These are phyloP conservation scores for Claviceps arundinis DNA, from an alignment of 2,329 filamentous ascomycete species.

Conservation along the genomic window DNA sequence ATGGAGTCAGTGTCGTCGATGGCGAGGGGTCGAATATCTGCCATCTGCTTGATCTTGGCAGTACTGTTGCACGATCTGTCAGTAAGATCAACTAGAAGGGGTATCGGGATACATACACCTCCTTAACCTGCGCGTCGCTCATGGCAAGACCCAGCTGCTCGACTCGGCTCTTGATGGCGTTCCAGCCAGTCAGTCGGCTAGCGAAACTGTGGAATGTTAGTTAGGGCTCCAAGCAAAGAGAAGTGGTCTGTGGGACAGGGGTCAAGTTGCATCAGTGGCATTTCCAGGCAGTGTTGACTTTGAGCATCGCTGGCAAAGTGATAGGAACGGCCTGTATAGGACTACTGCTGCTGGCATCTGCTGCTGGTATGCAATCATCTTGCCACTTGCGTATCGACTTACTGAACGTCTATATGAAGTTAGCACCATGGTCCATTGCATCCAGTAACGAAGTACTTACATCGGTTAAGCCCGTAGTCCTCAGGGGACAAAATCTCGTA, in stretches of 20 bases:
- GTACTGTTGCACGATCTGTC: conserved; percentile 19
- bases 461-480: conserved; percentile 28
- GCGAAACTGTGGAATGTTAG: background rate
- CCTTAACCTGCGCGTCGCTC: conserved; percentile 19
- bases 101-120: conserved; percentile 14
- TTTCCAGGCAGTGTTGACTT: background rate
- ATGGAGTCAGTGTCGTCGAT: conserved; percentile 85
- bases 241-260: no score
- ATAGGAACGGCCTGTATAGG: background rate
- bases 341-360: background rate
- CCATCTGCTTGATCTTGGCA: conserved; percentile 80
- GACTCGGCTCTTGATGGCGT: conserved; percentile 83
- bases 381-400: background rate
- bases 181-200: conserved; percentile 64
- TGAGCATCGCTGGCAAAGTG: background rate
- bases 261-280: background rate
- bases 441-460: background rate
- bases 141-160: conserved; percentile 62
- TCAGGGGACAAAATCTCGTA: conserved; percentile 85
- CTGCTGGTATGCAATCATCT: background rate
- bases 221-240: background rate
- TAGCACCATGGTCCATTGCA: background rate
- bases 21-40: conserved; percentile 71
- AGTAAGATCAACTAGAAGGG: background rate
- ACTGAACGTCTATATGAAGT: conserved; percentile 1